These are phyloP conservation scores for Fistulinella prunicolor DNA, from an alignment of 768 basidiomycete species.

Conservation along the genomic window DNA sequence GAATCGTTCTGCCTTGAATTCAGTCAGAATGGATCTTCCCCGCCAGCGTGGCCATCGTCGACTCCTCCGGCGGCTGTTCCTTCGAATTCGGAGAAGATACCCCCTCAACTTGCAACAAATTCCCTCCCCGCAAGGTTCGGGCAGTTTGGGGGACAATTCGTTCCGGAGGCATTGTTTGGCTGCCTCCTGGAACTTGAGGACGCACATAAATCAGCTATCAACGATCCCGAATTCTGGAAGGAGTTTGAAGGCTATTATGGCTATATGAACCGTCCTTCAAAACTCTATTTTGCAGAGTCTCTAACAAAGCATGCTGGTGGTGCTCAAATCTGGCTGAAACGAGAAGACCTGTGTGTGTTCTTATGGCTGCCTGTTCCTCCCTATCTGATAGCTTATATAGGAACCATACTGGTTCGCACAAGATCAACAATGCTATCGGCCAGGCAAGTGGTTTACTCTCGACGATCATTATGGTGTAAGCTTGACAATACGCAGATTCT, in stretches of 20 bases:
- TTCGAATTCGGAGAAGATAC: constrained; percentile 6
- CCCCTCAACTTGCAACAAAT: constrained; percentile 34
- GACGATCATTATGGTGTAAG: neutral
- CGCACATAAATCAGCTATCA: constrained; percentile 83
- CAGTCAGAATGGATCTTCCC: constrained; percentile 39
- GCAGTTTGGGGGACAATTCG: constrained; percentile 95
- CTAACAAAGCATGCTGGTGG: constrained; percentile 89
- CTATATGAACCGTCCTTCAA: constrained; percentile 94
- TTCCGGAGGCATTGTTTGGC: constrained; percentile 94
- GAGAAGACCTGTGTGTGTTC: constrained; percentile 75
- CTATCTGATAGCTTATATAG: constrained; percentile 36
- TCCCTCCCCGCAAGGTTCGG: constrained; percentile 85
- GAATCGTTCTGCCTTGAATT: constrained; percentile 76
- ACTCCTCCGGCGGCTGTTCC: neutral
- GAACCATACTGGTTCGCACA: constrained; percentile 98
- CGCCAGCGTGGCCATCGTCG: constrained; percentile 4
- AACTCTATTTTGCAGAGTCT: constrained; percentile 87
- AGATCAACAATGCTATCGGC: constrained; percentile 98
- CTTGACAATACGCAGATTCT: constrained; percentile 58
- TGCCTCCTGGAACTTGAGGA: constrained; percentile 87
- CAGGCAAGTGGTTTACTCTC: constrained; percentile 50
- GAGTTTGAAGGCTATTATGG: constrained; percentile 85
- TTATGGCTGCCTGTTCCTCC: neutral
- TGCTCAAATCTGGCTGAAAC: constrained; percentile 96
- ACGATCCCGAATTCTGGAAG: constrained; percentile 88